phyloP scores from a whole-genome alignment of 805 yeast genomes.

The Sungouiella blattae region DNA sequence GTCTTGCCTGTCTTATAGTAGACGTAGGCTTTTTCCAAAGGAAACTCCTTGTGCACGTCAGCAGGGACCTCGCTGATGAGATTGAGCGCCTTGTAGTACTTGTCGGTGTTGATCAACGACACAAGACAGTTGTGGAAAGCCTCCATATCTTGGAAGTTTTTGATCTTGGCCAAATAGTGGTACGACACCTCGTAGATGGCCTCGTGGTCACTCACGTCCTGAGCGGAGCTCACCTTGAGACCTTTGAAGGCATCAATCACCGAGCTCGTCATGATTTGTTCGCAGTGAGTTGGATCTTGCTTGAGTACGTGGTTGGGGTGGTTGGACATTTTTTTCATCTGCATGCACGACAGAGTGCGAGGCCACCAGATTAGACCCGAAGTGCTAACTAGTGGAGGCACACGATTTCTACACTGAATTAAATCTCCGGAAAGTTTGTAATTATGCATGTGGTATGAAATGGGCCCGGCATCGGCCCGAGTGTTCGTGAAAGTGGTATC shows the following conservation, averaged over 20 bases:
- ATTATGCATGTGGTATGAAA: too few relatives aligned
- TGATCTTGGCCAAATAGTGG: constrained; percentile 38
- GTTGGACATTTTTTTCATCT: constrained; percentile 5
- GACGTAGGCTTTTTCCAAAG: constrained; percentile 56
- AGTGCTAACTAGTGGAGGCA: not conserved
- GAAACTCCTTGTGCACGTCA: constrained; percentile 31
- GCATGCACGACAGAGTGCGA: not conserved
- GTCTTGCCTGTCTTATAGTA: constrained; percentile 54
- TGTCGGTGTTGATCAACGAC: constrained; percentile 59
- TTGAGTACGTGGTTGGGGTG: not conserved
- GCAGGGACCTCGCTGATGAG: constrained; percentile 39
- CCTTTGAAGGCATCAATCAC: constrained; percentile 40
- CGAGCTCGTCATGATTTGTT: constrained; percentile 40
- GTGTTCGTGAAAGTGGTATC: too few relatives aligned
- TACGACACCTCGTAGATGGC: constrained; percentile 36
- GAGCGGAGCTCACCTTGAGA: constrained; percentile 29
- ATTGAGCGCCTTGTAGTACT: constrained; percentile 46
- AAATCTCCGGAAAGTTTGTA: too few relatives aligned
- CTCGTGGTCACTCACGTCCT: constrained; percentile 30
- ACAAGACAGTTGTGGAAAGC: constrained; percentile 45
- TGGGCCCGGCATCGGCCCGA: too few relatives aligned
- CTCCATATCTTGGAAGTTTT: constrained; percentile 31
- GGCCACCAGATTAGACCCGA: not conserved
- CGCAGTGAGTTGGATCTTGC: too few relatives aligned
- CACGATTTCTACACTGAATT: too few relatives aligned